Percentiles rank a stretch among this genome's conserved stretches.
Conservation (phyloP, 73 alveolate genomes). For the Loxodes magnus region DNA sequence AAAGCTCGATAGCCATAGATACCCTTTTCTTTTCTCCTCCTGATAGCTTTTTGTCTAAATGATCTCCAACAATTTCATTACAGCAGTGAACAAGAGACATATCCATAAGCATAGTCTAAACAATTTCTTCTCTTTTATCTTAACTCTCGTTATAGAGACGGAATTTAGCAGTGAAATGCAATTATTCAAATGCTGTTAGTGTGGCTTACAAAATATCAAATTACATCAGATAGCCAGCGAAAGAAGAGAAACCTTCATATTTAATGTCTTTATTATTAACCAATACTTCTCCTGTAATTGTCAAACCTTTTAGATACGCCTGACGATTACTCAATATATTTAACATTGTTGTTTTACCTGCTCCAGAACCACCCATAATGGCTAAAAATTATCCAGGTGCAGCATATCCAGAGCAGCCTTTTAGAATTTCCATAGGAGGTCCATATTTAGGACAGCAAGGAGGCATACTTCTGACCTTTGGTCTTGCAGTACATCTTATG, state of each 20-base stretch:
- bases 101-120: constrained; percentile 50
- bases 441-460: too few relatives aligned
- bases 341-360: constrained; percentile 89
- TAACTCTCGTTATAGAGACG: constrained; percentile 51
- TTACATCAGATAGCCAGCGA: constrained; percentile 77
- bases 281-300: constrained; percentile 54
- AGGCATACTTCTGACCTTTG: too few relatives aligned
- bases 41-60: constrained; percentile 72
- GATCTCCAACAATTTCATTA: constrained; percentile 78
- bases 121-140: constrained; percentile 34
- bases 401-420: too few relatives aligned
- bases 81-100: constrained; percentile 63
- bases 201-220: constrained; percentile 73
- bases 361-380: constrained; percentile 88
- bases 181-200: constrained; percentile 74
- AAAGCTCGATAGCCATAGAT: constrained; percentile 88
- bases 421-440: too few relatives aligned
- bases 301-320: constrained; percentile 26
- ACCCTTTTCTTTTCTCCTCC: constrained; percentile 95
- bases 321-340: constrained; percentile 70
- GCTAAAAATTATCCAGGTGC: constrained; percentile 80
- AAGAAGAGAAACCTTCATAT: constrained; percentile 38
- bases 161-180: constrained; percentile 70
- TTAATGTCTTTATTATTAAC: constrained; percentile 59
- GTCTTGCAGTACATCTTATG: too few relatives aligned